Base-by-base conservation (phyloP, 805 yeast genomes). In the Saccharomycopsis fibuligera region DNA sequence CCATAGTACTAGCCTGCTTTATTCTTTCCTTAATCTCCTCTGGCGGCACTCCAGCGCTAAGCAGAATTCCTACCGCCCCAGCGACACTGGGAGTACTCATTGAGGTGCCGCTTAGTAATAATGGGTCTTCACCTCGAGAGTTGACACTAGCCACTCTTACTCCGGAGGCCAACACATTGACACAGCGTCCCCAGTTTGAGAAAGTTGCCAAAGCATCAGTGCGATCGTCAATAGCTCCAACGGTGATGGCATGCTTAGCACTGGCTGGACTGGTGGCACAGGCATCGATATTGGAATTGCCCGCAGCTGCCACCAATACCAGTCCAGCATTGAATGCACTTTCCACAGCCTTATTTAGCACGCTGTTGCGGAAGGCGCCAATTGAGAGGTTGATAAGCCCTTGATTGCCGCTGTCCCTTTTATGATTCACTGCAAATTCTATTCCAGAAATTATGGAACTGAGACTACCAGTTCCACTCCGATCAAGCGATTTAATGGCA, bases 181-280 rank as follows among this genome's bases (percentile, higher is more conserved):
- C 95, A 63, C 97, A 91, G n/a, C 72, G 69, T 0, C 98, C 97
- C 89, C 90, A 86, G 60, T 91, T 90, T n/a, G 93, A 77, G 58
- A 91, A 90, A 10, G 74, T 60, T 0, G 97, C 95, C 31, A 89
- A 69, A 2, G 70, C 57, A 57, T 87, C 95, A 4, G 72, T 72
- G 17, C 73, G 60, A 60, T 86, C 96, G 59, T 88, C 91, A 44
- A 89, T 78, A 3, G 96, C 95, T 1, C 96, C 97, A 6, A 90
- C 95, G 0, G 95, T 80, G 3, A 87, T 76, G 0, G 86, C 88
- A 44, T 68, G 68, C 1, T 66, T 67, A 1, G 91, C 83, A 33
- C 91, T 83, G 1, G 95, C 95, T 0, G 97, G 97, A 49, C 95
- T 86, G n/a, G 81, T 76, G 50, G 70, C 62, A 58, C 97, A 90